These are phyloP conservation scores for Berberis thunbergii DNA, from an alignment of 164 flowering plant genomes.

Conservation along the genomic window DNA sequence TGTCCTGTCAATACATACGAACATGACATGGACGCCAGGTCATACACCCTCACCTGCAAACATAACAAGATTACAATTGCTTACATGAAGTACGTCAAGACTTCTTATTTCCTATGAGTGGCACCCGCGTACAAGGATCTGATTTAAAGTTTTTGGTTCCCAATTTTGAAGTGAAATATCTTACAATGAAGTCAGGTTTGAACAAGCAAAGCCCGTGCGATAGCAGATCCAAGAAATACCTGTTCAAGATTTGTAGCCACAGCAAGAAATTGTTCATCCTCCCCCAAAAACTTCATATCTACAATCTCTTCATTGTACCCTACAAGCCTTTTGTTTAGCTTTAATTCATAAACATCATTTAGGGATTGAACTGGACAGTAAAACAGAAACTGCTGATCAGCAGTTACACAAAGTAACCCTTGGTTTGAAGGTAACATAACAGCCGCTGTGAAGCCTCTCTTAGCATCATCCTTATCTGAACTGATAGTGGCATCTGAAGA, in stretches of 20 bases:
- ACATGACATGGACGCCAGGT: conserved; percentile 80
- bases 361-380: conserved; percentile 34
- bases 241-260: conserved; percentile 92
- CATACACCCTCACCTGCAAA: conserved; percentile 83
- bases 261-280: conserved; percentile 80
- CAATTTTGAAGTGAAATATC: background rate
- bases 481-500: conserved; percentile 54
- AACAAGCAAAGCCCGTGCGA: background rate
- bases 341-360: conserved; percentile 33
- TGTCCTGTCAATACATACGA: conserved; percentile 84
- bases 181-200: background rate
- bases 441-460: conserved; percentile 76
- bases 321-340: conserved; percentile 57
- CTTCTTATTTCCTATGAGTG: no score
- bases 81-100: no score
- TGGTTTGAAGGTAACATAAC: conserved; percentile 60
- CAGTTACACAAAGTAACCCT: conserved; percentile 86
- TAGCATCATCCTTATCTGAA: conserved; percentile 37
- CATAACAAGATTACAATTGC: background rate
- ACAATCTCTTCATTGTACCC: conserved; percentile 87
- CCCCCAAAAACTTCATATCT: conserved; percentile 88
- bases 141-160: background rate
- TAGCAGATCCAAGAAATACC: conserved; percentile 21
- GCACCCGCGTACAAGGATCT: background rate
- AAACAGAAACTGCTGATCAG: conserved; percentile 86